Conservation (phyloP, 768 basidiomycete species). For the Termitomyces sp. region DNA sequence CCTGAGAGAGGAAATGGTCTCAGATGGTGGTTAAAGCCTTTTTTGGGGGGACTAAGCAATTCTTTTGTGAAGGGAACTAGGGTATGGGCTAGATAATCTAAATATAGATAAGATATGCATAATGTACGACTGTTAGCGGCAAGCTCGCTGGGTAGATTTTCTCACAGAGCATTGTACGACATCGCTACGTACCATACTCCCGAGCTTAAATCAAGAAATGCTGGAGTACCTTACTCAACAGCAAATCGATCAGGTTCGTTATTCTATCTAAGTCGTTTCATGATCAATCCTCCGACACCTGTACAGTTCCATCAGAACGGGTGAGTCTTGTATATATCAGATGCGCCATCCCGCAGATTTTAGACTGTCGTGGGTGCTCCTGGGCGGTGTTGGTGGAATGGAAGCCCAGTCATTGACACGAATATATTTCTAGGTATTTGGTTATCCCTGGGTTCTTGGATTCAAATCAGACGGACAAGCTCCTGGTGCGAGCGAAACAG, state of each 20-base stretch:
- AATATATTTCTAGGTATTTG: slow-evolving; percentile 59
- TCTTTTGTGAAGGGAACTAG: too few relatives aligned
- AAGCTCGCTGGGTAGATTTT: too few relatives aligned
- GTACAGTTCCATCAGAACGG: slow-evolving; percentile 54
- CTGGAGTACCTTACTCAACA: slow-evolving; percentile 45
- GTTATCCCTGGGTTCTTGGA: slow-evolving; percentile 69
- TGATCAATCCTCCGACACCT: not conserved
- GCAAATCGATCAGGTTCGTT: slow-evolving; percentile 52
- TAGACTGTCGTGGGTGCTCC: not conserved
- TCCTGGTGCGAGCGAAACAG: slow-evolving; percentile 66
- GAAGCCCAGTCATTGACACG: not conserved
- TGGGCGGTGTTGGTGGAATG: not conserved
- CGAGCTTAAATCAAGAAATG: slow-evolving; percentile 14
- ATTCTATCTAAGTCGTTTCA: not conserved
- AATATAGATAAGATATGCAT: too few relatives aligned
- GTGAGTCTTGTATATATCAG: slow-evolving; percentile 24
- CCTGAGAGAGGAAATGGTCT: not conserved
- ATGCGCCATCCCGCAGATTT: not conserved
- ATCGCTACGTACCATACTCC: not conserved
- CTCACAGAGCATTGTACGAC: not conserved
- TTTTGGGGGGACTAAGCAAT: too few relatives aligned
- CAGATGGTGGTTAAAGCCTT: not conserved
- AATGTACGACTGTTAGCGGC: too few relatives aligned
- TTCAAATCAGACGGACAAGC: slow-evolving; percentile 46
- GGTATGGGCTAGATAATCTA: too few relatives aligned